phyloP scores from a whole-genome alignment of 2,329 filamentous ascomycete genomes.

The Bisporella sp. region DNA sequence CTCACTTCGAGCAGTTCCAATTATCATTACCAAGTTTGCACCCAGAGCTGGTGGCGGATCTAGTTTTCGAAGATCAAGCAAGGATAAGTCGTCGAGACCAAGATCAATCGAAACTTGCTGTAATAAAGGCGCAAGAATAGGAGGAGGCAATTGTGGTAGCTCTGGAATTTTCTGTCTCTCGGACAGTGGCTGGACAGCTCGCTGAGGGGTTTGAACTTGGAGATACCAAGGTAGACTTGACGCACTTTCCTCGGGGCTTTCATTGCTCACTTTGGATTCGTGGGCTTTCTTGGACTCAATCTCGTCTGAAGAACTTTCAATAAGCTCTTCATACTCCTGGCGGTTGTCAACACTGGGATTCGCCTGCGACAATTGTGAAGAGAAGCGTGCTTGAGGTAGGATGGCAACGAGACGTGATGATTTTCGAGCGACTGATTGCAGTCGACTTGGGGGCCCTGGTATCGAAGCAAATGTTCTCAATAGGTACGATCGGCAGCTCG shows the following conservation, averaged over 20 bases:
- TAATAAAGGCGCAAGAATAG: conserved; percentile 64
- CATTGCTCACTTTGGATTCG: neutral
- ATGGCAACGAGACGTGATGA: no score
- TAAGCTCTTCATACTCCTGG: neutral
- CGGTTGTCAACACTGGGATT: no score
- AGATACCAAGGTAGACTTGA: conserved; percentile 74
- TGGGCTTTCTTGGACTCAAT: neutral
- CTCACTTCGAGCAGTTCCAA: conserved; percentile 85
- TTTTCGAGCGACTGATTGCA: neutral
- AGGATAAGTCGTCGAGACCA: conserved; percentile 71
- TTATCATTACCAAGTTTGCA: conserved; percentile 83
- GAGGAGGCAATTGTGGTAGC: conserved; percentile 53
- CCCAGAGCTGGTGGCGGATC: conserved; percentile 85
- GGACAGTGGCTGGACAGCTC: conserved; percentile 33
- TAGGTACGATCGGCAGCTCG: conserved; percentile 23
- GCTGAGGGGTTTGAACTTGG: conserved; percentile 51
- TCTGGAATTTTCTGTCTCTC: conserved; percentile 52
- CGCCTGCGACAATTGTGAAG: no score
- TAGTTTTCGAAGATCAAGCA: conserved; percentile 77
- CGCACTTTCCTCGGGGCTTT: neutral
- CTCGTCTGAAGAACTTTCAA: conserved; percentile 2
- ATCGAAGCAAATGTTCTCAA: conserved; percentile 22
- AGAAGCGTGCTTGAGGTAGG: no score
- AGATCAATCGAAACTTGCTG: conserved; percentile 77
- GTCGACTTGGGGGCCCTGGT: conserved; percentile 14